Base-by-base conservation (phyloP, 768 basidiomycete species). In the Pleurotus tuber-regium region DNA sequence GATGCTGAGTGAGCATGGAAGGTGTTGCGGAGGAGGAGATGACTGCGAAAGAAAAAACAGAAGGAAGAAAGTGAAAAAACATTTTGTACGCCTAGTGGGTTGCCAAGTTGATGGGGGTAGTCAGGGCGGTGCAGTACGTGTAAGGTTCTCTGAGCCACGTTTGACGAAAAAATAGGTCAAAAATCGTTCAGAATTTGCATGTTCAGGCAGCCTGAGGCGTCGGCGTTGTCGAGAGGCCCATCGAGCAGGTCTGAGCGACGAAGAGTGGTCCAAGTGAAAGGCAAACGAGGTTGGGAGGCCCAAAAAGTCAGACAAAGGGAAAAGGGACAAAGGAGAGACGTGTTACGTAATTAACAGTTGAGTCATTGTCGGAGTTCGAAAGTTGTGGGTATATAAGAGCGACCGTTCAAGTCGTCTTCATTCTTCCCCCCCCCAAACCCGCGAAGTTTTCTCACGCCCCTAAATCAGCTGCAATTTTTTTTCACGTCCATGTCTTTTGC, bases 401-500 rank as follows among this genome's bases (percentile, higher is more conserved):
- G 59, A 50, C 51, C 54, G 57, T 66, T 60, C 59, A 61, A 49
- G 54, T 53, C 62, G 58, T 24, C 64, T 58, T 30, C 46, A 60
- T 61, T 66, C 69, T 62, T 61, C 59, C 59, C 69, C 65, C 67
- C 67, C 61, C 58, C n/a, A n/a, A n/a, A 60, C 61, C 33, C 41
- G 24, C 59, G 57, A 43, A 58, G 67, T 60, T 63, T 76, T 78
- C 75, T 70, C 75, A 75, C 71, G 73, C 67, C 57, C 33, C 46
- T 55, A 55, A 56, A 61, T 65, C 64, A 11, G 31, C 30, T 16
- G 10, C 43, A 63, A 66, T 67, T 63, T 62, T 60, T 62, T 66
- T 61, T 59, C 54, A 55, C 51, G 50, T 53, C 47, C 42, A 80
- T 78, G 76, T 77, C 76, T 59, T 86, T 85, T 62, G 83, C 84